These are phyloP conservation scores for Calonectria henricotiae DNA, from an alignment of 2,329 filamentous ascomycete species.

Conservation along the genomic window DNA sequence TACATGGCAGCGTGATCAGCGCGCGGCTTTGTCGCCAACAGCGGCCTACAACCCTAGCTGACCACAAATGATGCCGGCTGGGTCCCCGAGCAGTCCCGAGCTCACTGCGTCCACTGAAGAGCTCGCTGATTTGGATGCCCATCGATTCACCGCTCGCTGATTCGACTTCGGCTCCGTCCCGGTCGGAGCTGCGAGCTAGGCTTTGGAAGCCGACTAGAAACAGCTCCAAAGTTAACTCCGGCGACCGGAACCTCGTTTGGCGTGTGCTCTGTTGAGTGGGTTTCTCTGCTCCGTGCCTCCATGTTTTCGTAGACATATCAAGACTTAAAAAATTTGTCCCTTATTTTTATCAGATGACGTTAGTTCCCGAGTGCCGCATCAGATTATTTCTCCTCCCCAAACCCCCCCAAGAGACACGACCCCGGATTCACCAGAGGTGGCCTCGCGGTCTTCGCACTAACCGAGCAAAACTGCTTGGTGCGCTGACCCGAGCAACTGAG, in stretches of 20 bases:
- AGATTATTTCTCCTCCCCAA: conserved; percentile 35
- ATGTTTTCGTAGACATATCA: conserved; percentile 24
- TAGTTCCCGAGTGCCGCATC: conserved; percentile 46
- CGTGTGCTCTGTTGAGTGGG: conserved; percentile 41
- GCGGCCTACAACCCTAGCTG: not conserved
- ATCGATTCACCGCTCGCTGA: conserved; percentile 35
- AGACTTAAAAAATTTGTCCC: conserved; percentile 8
- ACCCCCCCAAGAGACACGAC: conserved; percentile 17
- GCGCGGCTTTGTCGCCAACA: conserved; percentile 11
- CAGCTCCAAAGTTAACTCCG: conserved; percentile 39
- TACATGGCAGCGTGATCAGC: not conserved
- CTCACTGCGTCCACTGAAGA: conserved; percentile 28
- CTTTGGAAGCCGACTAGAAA: conserved; percentile 16
- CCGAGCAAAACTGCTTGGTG: conserved; percentile 45
- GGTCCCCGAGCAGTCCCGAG: conserved; percentile 20
- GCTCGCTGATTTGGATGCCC: conserved; percentile 29
- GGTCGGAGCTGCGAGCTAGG: conserved; percentile 22
- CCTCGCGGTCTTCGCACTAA: conserved; percentile 32
- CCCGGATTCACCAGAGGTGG: not conserved
- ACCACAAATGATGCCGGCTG: not conserved
- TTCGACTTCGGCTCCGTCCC: conserved; percentile 28
- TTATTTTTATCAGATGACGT: conserved; percentile 30
- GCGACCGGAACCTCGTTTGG: conserved; percentile 47
- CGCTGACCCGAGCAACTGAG: conserved; percentile 40
- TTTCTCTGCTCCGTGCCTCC: conserved; percentile 18